phyloP scores from a whole-genome alignment of 345 rosid species.

The Alliaria petiolata region DNA sequence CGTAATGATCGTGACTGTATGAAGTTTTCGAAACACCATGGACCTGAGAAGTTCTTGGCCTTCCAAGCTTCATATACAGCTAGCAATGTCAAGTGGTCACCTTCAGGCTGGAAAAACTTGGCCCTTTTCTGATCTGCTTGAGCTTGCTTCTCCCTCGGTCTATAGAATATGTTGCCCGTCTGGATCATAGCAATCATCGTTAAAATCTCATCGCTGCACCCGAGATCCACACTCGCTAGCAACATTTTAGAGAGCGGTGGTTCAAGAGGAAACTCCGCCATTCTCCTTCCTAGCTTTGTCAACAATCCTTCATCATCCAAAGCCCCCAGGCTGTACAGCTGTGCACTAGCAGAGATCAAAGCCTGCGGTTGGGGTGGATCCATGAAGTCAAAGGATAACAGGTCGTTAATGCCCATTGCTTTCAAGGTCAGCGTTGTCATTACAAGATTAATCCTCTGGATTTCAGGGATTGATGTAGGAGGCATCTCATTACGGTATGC shows the following conservation, averaged over 20 bases:
- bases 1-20: conserved; percentile 75
- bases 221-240: conserved; percentile 90
- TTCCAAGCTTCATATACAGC: conserved; percentile 96
- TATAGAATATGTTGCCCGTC: conserved; percentile 81
- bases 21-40: conserved; percentile 93
- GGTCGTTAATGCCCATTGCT: conserved; percentile 91
- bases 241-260: conserved; percentile 92
- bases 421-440: conserved; percentile 61
- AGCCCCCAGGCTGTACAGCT: conserved; percentile 79
- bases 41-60: conserved; percentile 78
- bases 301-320: conserved; percentile 88
- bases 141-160: conserved; percentile 94
- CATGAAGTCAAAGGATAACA: conserved; percentile 39
- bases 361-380: conserved; percentile 57
- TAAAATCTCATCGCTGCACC: conserved; percentile 91
- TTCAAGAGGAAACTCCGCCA: conserved; percentile 96
- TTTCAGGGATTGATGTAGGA: conserved; percentile 81
- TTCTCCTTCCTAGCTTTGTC: conserved; percentile 87
- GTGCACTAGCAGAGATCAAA: conserved; percentile 87
- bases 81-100: conserved; percentile 87
- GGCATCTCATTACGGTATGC: conserved; percentile 59
- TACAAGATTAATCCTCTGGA: conserved; percentile 89
- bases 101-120: conserved; percentile 86
- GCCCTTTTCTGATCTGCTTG: conserved; percentile 94
- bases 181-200: conserved; percentile 91